phyloP scores from a whole-genome alignment of 2,329 filamentous ascomycete genomes.

The Cordyceps militaris region DNA sequence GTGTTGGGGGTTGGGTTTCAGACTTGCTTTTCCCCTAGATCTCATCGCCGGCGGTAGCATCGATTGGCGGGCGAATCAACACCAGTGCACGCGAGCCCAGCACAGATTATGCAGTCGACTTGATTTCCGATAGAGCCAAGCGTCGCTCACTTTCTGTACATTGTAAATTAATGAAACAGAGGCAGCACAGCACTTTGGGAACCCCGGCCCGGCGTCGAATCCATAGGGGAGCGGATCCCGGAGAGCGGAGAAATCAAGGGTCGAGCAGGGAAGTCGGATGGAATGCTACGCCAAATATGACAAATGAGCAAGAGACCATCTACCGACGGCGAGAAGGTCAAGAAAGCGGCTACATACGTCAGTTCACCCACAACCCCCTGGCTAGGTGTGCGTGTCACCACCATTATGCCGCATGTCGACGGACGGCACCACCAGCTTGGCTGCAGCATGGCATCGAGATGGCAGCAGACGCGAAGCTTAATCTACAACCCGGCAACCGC shows the following conservation, averaged over 20 bases:
- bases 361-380: background rate
- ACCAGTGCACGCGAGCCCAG: background rate
- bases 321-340: background rate
- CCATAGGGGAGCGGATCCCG: background rate
- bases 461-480: background rate
- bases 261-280: background rate
- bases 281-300: background rate
- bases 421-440: background rate
- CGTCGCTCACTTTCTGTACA: background rate
- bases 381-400: background rate
- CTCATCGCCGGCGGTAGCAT: background rate
- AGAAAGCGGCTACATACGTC: background rate
- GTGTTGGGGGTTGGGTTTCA: background rate
- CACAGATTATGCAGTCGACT: background rate
- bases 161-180: background rate
- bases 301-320: background rate
- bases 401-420: background rate
- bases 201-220: no score
- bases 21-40: background rate
- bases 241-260: background rate
- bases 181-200: no score
- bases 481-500: background rate
- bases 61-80: background rate
- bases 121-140: background rate
- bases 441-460: slow-evolving; percentile 4